These are phyloP conservation scores for Astraeus odoratus DNA, from an alignment of 768 basidiomycete genomes.

Conservation along the genomic window DNA sequence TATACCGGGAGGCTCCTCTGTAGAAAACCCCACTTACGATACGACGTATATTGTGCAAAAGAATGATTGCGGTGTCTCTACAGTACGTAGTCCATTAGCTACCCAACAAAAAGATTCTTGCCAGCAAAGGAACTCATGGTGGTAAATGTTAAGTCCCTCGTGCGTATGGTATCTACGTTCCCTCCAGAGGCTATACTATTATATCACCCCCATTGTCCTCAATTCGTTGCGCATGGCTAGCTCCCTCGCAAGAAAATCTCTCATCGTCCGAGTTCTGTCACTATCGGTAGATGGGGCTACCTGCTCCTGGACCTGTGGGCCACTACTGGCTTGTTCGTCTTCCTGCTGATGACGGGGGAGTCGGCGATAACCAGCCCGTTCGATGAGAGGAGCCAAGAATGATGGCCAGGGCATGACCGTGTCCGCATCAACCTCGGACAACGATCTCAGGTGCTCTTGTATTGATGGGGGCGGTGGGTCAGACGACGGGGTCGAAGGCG, in stretches of 20 bases:
- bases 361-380: slow-evolving; percentile 11
- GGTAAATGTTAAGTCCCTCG: no score
- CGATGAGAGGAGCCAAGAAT: slow-evolving; percentile 20
- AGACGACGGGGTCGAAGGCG: slow-evolving; percentile 34
- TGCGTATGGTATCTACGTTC: no score
- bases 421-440: slow-evolving; percentile 15
- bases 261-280: background rate
- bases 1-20: background rate
- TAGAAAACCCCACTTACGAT: background rate
- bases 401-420: slow-evolving; percentile 15
- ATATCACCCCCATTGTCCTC: slow-evolving; percentile 60
- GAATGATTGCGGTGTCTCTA: background rate
- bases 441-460: background rate
- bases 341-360: slow-evolving; percentile 13
- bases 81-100: background rate
- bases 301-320: slow-evolving; percentile 13
- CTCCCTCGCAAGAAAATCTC: slow-evolving; percentile 34
- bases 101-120: background rate
- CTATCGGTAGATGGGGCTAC: slow-evolving; percentile 18
- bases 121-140: no score
- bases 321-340: slow-evolving; percentile 24
- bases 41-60: background rate
- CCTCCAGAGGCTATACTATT: no score
- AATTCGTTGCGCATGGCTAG: slow-evolving; percentile 52
- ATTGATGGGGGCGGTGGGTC: slow-evolving; percentile 30